phyloP scores from a whole-genome alignment of 176 grass and related monocot genomes.

The Aegilops umbellulata region DNA sequence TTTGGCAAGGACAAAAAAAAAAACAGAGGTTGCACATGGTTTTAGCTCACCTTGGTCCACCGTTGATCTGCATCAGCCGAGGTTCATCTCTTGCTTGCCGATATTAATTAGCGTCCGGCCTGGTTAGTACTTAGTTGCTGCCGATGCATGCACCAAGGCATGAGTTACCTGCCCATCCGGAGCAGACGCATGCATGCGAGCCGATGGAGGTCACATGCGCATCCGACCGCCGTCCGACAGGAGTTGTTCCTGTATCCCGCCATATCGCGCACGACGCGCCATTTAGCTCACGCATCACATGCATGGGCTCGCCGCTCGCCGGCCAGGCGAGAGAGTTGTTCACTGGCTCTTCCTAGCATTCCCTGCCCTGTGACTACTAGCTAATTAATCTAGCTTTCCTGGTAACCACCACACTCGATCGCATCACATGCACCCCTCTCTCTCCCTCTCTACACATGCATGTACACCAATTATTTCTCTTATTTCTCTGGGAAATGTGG shows the following conservation, averaged over 20 bases:
- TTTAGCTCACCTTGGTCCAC: too few species aligned
- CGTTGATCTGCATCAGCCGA: too few species aligned
- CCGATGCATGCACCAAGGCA: neutral
- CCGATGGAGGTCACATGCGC: neutral
- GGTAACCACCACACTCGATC: conserved; percentile 9
- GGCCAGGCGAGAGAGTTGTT: conserved; percentile 10
- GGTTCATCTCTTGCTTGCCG: too few species aligned
- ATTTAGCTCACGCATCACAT: conserved; percentile 35
- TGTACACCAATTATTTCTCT: neutral
- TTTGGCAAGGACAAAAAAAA: too few species aligned
- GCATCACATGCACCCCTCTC: neutral
- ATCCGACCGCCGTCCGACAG: conserved; percentile 44
- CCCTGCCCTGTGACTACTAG: neutral
- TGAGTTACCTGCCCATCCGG: neutral
- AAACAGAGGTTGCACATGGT: too few species aligned
- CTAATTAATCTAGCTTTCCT: neutral
- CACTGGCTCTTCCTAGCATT: neutral
- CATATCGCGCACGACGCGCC: conserved; percentile 14
- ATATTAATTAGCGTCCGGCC: too few species aligned
- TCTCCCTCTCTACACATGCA: neutral
- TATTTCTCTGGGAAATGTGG: neutral
- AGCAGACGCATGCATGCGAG: neutral
- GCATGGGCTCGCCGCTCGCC: neutral
- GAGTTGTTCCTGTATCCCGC: conserved; percentile 21
- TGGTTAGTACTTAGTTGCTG: too few species aligned